Percentiles rank a stretch among this genome's conserved stretches.
Evolutionary conservation across 805 yeast species (phyloP).

Genomic region (Suhomyces emberorum): DNA sequence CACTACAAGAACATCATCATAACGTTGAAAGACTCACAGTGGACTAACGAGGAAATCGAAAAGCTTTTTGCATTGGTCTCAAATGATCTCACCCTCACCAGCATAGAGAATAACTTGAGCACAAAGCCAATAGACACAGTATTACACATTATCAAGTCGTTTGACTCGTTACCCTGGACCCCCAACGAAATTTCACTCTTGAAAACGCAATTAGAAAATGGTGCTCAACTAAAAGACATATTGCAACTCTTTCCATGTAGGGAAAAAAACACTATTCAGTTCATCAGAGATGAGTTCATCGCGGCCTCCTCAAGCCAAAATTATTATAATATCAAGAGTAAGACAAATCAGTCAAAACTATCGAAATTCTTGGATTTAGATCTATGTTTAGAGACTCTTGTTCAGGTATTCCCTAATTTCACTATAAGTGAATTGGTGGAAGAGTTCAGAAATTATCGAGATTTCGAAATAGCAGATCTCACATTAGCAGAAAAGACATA

Average conservation of each 20-base stretch:
- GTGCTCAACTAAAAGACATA: neutral
- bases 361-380: slow-evolving; percentile 2
- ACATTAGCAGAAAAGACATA: slow-evolving; percentile 24
- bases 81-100: slow-evolving; percentile 1
- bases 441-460: neutral
- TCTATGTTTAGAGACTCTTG: slow-evolving; percentile 2
- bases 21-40: neutral
- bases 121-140: neutral
- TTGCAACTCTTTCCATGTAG: slow-evolving; percentile 1
- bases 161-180: slow-evolving; percentile 5
- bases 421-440: slow-evolving; percentile 7
- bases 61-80: neutral
- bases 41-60: neutral
- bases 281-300: neutral
- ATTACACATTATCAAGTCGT: neutral
- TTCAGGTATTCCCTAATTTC: neutral
- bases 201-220: neutral
- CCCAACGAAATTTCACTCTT: slow-evolving; percentile 3
- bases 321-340: neutral
- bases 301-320: neutral
- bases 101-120: neutral
- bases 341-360: neutral
- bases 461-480: slow-evolving; percentile 10
- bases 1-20: neutral
- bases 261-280: neutral